phyloP scores from a whole-genome alignment of 352 stramenopile genomes.

The Halophytophthora polymorphica region DNA sequence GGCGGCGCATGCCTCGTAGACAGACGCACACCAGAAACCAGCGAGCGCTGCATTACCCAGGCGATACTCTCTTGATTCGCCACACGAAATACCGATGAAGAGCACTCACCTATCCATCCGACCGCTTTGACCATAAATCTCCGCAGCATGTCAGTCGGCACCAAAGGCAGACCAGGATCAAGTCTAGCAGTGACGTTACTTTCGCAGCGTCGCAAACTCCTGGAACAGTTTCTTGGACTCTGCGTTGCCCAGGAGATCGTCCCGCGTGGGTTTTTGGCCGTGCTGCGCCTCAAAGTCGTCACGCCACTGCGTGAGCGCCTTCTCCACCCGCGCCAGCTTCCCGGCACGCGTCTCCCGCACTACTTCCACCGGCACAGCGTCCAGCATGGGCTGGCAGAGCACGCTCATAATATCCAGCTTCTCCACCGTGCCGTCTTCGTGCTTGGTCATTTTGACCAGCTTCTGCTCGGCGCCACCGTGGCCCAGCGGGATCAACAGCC shows the following conservation, averaged over 20 bases:
- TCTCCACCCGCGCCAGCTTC: slow-evolving; percentile 58
- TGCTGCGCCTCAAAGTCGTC: slow-evolving; percentile 53
- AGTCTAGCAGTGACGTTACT: slow-evolving; percentile 28
- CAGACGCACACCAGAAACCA: too few relatives aligned
- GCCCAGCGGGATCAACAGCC: slow-evolving; percentile 67
- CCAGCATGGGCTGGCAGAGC: slow-evolving; percentile 78
- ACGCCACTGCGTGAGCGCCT: slow-evolving; percentile 61
- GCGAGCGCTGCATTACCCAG: too few relatives aligned
- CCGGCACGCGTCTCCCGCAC: slow-evolving; percentile 53
- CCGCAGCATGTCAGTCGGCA: too few relatives aligned
- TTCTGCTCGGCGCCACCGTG: slow-evolving; percentile 63
- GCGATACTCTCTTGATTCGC: too few relatives aligned
- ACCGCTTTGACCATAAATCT: too few relatives aligned
- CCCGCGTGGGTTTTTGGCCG: slow-evolving; percentile 47
- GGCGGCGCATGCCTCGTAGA: slow-evolving; percentile 32
- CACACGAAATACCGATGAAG: too few relatives aligned
- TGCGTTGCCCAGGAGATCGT: slow-evolving; percentile 64
- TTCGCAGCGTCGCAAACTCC: slow-evolving; percentile 67
- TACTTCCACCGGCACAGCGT: slow-evolving; percentile 43
- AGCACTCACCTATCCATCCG: too few relatives aligned
- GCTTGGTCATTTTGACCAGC: slow-evolving; percentile 84
- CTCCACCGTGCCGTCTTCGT: slow-evolving; percentile 42
- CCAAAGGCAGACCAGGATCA: too few relatives aligned
- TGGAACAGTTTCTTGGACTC: slow-evolving; percentile 61
- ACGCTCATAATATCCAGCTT: slow-evolving; percentile 84